Evolutionary conservation across 2,329 filamentous ascomycete species (phyloP).

Genomic region (Hansfordia pulvinata): DNA sequence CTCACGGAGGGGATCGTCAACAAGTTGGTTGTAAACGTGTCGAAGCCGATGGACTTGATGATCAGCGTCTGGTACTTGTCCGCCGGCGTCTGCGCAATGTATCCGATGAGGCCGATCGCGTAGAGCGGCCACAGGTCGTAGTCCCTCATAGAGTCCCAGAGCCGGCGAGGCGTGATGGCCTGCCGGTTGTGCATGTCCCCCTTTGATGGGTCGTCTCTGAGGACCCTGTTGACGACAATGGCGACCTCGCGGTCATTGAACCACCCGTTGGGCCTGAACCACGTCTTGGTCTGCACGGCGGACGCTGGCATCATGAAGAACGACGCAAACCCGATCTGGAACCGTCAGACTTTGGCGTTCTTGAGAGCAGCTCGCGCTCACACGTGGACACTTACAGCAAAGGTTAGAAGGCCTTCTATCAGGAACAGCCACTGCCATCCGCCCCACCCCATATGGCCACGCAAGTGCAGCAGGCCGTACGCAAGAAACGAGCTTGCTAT

Average conservation of each 20-base stretch:
- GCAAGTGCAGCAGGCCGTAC: constrained; percentile 21
- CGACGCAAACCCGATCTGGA: constrained; percentile 28
- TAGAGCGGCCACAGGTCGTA: constrained; percentile 45
- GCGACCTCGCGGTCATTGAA: constrained; percentile 41
- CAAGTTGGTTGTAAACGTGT: constrained; percentile 40
- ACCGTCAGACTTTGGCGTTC: constrained; percentile 14
- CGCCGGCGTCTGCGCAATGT: constrained; percentile 32
- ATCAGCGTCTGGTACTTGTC: constrained; percentile 37
- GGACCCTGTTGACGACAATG: constrained; percentile 43
- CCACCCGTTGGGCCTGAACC: constrained; percentile 38
- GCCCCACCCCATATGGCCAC: constrained; percentile 20
- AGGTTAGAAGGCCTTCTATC: constrained; percentile 40
- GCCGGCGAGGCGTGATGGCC: constrained; percentile 29
- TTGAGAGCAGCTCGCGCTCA: background rate
- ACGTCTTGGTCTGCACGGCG: constrained; percentile 31
- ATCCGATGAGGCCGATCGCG: constrained; percentile 29
- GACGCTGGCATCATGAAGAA: constrained; percentile 39
- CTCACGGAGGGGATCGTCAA: constrained; percentile 37
- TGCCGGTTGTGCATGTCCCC: constrained; percentile 46
- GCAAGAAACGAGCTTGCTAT: constrained; percentile 21
- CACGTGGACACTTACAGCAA: constrained; percentile 12
- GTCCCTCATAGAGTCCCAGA: constrained; percentile 36
- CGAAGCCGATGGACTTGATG: constrained; percentile 33
- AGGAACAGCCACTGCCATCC: constrained; percentile 37
- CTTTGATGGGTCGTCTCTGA: constrained; percentile 43